These are phyloP conservation scores for Cercospora berteroae DNA, from an alignment of 2,329 filamentous ascomycete genomes.

Conservation along the genomic window DNA sequence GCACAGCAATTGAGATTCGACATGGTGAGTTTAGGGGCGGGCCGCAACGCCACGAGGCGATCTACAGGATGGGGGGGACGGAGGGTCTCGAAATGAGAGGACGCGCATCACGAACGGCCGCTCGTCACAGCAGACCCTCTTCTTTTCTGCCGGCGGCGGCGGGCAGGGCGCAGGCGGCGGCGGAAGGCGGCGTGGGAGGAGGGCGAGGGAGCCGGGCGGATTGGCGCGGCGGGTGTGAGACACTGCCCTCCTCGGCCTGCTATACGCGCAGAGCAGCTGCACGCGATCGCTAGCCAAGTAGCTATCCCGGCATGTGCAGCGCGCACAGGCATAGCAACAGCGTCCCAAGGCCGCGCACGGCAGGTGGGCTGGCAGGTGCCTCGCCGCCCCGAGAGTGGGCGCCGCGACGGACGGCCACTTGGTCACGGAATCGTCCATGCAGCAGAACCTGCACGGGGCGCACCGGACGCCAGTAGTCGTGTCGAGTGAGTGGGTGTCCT, in stretches of 20 bases:
- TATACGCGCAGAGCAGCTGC: slow-evolving; percentile 4
- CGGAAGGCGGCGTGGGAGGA: background rate
- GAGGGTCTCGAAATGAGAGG: background rate
- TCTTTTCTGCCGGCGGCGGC: background rate
- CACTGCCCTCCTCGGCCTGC: background rate
- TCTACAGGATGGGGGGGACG: background rate
- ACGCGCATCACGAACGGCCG: background rate
- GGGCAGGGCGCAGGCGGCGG: background rate
- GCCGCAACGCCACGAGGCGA: slow-evolving; percentile 8
- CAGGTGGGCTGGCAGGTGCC: slow-evolving; percentile 3
- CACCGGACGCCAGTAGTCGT: background rate
- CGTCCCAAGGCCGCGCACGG: slow-evolving; percentile 1
- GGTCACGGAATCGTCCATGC: background rate
- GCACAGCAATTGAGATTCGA: slow-evolving; percentile 3
- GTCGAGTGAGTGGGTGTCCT: background rate
- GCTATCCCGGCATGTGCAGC: slow-evolving; percentile 6
- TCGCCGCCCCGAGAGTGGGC: background rate
- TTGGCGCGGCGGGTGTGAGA: background rate
- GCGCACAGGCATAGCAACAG: slow-evolving; percentile 5
- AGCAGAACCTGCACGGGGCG: slow-evolving; percentile 6
- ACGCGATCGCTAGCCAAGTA: slow-evolving; percentile 1
- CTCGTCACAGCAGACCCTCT: background rate
- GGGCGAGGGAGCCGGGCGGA: background rate
- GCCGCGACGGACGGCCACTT: background rate
- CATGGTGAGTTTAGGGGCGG: background rate